phyloP scores from a whole-genome alignment of 2,329 filamentous ascomycete genomes.

The Trichoderma sp. region DNA sequence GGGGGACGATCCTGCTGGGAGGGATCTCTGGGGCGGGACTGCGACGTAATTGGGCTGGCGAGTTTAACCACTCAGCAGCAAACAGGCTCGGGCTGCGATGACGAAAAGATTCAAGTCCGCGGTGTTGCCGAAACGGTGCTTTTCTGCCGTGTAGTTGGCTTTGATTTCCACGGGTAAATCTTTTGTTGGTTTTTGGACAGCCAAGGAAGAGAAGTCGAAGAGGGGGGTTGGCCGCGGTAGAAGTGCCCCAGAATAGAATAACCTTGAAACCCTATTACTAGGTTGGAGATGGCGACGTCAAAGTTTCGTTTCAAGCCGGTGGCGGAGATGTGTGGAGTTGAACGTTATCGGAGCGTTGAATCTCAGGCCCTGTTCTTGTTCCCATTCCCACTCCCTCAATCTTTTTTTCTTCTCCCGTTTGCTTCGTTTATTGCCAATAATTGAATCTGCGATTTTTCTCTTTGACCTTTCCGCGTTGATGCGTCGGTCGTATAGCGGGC shows the following conservation, averaged over 20 bases:
- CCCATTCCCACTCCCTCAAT: not conserved
- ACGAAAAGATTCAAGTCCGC: constrained; percentile 10
- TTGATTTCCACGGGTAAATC: not conserved
- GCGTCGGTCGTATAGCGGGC: not conserved
- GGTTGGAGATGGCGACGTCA: not conserved
- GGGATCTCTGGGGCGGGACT: not conserved
- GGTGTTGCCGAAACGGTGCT: constrained; percentile 10
- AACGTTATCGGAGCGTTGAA: not conserved
- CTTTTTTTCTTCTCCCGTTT: not conserved
- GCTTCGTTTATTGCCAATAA: not conserved
- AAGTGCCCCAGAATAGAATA: not conserved
- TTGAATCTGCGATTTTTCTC: not conserved
- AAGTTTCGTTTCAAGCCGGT: not conserved
- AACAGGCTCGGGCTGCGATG: not conserved
- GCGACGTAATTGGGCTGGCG: constrained; percentile 18
- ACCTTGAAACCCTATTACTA: not conserved
- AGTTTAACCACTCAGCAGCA: constrained; percentile 12
- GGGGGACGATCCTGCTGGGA: constrained; percentile 9
- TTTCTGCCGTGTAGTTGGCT: too few relatives aligned
- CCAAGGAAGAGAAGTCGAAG: not conserved
- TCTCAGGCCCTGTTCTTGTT: not conserved
- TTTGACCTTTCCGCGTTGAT: not conserved
- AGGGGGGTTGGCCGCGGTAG: not conserved
- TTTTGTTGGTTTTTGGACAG: not conserved
- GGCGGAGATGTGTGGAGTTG: not conserved